Base-by-base conservation (phyloP, 148 eudicot species). In the Rhododendron williamsianum region DNA sequence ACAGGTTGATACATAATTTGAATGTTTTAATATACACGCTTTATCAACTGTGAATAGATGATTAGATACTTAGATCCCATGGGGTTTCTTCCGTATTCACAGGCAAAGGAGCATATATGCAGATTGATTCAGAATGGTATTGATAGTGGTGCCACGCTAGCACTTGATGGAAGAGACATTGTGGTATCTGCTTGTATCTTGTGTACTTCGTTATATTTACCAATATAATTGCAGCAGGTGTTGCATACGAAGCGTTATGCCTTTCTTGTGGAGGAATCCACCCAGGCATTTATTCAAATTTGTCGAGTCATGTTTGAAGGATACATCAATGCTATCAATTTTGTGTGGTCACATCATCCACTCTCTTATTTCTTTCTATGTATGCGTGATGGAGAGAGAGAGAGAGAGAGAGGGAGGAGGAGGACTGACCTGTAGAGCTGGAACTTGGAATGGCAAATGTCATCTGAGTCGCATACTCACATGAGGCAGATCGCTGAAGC, bases 91-190 rank as follows among this genome's bases (percentile, higher is more conserved):
- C 6, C 79, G 43, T 77, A 81, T 76, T 49, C 52, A 52, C 90
- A 97, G 99, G 99, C 99, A 77, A 97, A 97, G 84, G 98, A 97
- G 84, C 87, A 98, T 71, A 87, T 97, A 43, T 92, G 91, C 86
- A 92, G 83, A 86, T 90, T 97, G 90, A 91, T 97, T 60, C 98
- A 95, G 89, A 91, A 92, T 86, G 98, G 98, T 58, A 92, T 94
- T 86, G 98, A 93, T 9, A 91, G 92, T 81, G 99, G 99, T 86
- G 98, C 90, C 86, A 95, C 87, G 84, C 87, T 95, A 58, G 86
- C 93, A 90, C 90, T 95, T 87, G 99, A 97, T 89, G 99, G 99
- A 78, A 93, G 98, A 93, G 83, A 88, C 83, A 91, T 93, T 88
- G 92, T 90, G 95, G 98, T 93, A 84, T 65, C 80, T 84, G 48